phyloP scores from a whole-genome alignment of 1,284 basidiomycete species.

The Sparassis latifolia region DNA sequence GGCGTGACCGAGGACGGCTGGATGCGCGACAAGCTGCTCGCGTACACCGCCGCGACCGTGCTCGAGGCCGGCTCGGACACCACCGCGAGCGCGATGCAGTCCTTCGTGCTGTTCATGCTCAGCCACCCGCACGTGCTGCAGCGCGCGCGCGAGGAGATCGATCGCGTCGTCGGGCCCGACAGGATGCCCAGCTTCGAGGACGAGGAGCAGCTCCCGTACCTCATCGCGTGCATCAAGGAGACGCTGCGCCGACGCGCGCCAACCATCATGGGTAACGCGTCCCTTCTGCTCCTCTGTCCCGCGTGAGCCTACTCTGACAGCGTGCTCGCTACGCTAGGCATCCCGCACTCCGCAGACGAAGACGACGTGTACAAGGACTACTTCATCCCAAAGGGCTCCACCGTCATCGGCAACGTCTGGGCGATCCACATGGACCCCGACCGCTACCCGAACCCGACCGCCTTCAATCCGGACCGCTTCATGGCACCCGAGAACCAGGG shows the following conservation, averaged over 20 bases:
- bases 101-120: constrained; percentile 25
- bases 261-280: constrained; percentile 16
- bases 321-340: constrained; percentile 3
- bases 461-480: constrained; percentile 19
- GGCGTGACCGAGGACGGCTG: constrained; percentile 22
- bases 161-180: constrained; percentile 22
- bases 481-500: constrained; percentile 14
- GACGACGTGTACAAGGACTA: constrained; percentile 20
- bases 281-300: not conserved
- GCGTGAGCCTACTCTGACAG: not conserved
- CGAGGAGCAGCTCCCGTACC: constrained; percentile 20
- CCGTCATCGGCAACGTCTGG: constrained; percentile 15
- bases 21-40: constrained; percentile 24
- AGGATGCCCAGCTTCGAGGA: constrained; percentile 26
- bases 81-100: constrained; percentile 19
- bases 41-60: constrained; percentile 16
- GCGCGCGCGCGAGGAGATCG: constrained; percentile 31
- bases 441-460: constrained; percentile 13
- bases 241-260: constrained; percentile 19
- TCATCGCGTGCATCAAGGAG: constrained; percentile 27
- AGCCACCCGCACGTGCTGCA: constrained; percentile 24
- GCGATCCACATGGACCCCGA: constrained; percentile 8
- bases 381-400: constrained; percentile 18
- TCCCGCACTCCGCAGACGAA: constrained; percentile 10
- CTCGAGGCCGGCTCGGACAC: constrained; percentile 26